Conservation (phyloP, 208 protist species). For the Crithidia acanthocephali region DNA sequence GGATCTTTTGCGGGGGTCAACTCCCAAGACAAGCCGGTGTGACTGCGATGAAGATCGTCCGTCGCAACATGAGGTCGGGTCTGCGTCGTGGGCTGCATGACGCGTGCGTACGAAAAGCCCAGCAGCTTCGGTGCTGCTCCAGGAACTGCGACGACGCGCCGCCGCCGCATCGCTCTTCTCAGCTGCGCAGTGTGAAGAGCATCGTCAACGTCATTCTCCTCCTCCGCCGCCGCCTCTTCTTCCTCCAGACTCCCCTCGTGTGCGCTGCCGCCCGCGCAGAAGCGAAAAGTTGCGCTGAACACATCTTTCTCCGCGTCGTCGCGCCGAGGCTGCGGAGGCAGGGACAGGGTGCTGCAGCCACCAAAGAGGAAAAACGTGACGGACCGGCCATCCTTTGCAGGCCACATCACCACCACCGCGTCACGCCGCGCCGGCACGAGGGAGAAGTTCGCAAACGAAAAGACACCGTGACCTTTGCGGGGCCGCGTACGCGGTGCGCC, state of each 20-base stretch:
- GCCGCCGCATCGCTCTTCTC: background rate
- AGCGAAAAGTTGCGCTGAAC: constrained; percentile 2
- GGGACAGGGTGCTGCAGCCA: background rate
- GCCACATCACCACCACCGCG: constrained; percentile 15
- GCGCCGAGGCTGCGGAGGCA: background rate
- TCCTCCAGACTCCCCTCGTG: background rate
- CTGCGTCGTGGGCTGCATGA: background rate
- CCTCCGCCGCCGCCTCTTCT: too few relatives aligned
- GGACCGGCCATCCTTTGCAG: background rate
- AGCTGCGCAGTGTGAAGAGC: too few relatives aligned
- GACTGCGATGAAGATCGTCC: too few relatives aligned
- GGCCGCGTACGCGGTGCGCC: background rate
- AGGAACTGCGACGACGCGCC: background rate
- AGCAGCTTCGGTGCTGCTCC: background rate
- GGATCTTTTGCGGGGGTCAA: too few relatives aligned
- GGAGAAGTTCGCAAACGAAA: constrained; percentile 1
- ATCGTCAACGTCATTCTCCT: too few relatives aligned
- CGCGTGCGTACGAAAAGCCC: constrained; percentile 14
- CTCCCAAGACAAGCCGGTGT: too few relatives aligned
- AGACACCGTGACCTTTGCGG: background rate
- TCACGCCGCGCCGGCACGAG: constrained; percentile 7
- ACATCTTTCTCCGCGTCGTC: constrained; percentile 3
- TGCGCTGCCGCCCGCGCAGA: background rate
- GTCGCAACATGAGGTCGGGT: too few relatives aligned
- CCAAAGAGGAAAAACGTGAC: constrained; percentile 14